Conservation (phyloP, 192 early-diverging fungal species). For the Podila horticola region DNA sequence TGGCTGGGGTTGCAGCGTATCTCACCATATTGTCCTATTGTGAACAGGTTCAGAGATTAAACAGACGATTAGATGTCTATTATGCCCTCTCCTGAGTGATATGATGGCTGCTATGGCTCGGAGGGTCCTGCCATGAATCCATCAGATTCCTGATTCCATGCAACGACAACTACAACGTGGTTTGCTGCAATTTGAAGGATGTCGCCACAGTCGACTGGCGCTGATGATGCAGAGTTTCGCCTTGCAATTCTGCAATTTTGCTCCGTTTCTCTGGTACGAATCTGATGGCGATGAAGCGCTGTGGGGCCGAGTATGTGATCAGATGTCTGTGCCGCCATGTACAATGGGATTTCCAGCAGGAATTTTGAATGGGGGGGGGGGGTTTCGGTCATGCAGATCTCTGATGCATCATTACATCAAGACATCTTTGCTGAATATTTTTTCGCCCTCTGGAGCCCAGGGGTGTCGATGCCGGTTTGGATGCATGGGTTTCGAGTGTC, state of each 20-base stretch:
- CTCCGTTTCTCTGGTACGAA: background rate
- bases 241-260: background rate
- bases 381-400: background rate
- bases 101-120: background rate
- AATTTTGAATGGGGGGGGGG: background rate
- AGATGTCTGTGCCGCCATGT: conserved; percentile 33
- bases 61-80: conserved; percentile 20
- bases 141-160: background rate
- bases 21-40: conserved; percentile 73
- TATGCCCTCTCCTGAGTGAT: too few species aligned
- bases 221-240: conserved; percentile 35
- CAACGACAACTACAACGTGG: too few species aligned
- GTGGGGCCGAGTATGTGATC: background rate
- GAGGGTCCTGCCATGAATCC: background rate
- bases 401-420: background rate
- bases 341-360: background rate
- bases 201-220: too few species aligned
- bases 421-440: background rate
- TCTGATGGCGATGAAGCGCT: background rate
- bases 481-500: conserved; percentile 3
- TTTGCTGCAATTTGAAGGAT: too few species aligned
- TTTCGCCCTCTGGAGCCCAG: background rate
- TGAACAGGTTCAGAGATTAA: background rate
- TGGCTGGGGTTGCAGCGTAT: conserved; percentile 84
- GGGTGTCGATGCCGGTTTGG: background rate